phyloP scores from a whole-genome alignment of 176 grass and related monocot genomes.

The Rhynchospora pubera region DNA sequence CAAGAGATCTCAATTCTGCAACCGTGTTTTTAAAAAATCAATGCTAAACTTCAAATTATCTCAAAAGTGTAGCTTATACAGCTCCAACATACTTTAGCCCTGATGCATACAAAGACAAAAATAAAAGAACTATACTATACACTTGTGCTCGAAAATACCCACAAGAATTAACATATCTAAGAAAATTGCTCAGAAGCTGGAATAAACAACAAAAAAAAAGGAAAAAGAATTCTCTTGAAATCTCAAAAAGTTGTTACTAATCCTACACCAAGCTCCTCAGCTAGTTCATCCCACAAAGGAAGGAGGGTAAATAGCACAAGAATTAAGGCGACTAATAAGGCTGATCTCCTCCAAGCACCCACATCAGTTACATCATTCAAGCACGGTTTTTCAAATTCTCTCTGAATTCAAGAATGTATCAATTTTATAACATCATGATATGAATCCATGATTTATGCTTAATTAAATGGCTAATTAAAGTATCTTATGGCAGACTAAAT shows the following conservation, averaged over 20 bases:
- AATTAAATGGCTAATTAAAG: not conserved
- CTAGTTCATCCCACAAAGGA: slow-evolving; percentile 87
- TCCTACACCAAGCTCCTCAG: slow-evolving; percentile 87
- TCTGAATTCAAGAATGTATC: slow-evolving; percentile 37
- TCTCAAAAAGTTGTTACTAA: slow-evolving; percentile 67
- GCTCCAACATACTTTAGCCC: not conserved
- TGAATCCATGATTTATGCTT: not conserved
- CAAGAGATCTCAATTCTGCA: not conserved
- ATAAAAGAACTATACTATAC: not conserved
- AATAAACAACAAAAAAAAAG: not conserved
- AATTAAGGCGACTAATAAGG: slow-evolving; percentile 46
- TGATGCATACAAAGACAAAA: not conserved
- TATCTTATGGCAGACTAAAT: not conserved
- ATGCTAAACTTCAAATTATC: not conserved
- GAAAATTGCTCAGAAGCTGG: not conserved
- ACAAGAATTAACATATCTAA: not conserved
- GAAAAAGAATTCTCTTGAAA: not conserved
- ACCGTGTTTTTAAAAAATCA: not conserved
- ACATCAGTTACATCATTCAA: slow-evolving; percentile 90
- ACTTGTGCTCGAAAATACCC: not conserved
- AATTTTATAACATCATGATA: not conserved
- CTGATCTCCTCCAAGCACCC: slow-evolving; percentile 71
- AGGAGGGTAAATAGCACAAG: slow-evolving; percentile 81
- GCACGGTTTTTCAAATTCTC: slow-evolving; percentile 81
- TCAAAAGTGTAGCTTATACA: not conserved